Percentiles rank a stretch among this genome's conserved stretches.
Evolutionary conservation across 257 asterid species (phyloP).

Genomic region (Henckelia pumila): DNA sequence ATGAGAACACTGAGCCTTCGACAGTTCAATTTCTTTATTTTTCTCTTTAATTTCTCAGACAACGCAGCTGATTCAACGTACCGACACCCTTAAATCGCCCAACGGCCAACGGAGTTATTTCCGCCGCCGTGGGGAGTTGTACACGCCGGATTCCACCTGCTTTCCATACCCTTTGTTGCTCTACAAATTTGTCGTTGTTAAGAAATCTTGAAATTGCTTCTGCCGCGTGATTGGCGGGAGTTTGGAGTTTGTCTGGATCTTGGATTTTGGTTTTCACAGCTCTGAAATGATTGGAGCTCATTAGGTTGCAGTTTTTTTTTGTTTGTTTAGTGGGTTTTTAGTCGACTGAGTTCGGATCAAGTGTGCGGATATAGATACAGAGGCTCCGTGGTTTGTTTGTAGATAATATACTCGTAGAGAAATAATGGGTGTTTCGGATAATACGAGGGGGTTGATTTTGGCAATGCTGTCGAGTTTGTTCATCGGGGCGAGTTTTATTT

Average conservation of each 20-base stretch:
- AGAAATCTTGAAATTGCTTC: conserved; percentile 3
- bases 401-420: neutral
- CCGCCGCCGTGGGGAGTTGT: neutral
- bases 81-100: neutral
- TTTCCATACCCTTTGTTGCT: neutral
- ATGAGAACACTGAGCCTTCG: neutral
- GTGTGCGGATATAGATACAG: conserved; percentile 14
- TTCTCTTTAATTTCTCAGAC: neutral
- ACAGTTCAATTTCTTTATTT: neutral
- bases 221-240: conserved; percentile 41
- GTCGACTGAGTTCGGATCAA: neutral
- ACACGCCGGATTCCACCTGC: conserved; percentile 4
- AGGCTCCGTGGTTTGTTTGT: neutral
- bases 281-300: conserved; percentile 2
- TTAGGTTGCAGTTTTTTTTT: neutral
- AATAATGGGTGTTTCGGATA: conserved; percentile 63
- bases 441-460: conserved; percentile 64
- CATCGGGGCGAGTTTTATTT: conserved; percentile 77
- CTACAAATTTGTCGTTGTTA: neutral
- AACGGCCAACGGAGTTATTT: neutral
- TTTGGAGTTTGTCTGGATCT: conserved; percentile 23
- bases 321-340: neutral
- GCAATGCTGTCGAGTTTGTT: conserved; percentile 91
- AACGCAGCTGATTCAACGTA: neutral
- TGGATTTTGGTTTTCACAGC: conserved; percentile 1